phyloP scores from a whole-genome alignment of 805 yeast genomes.

The Jamesozyma gamospora region DNA sequence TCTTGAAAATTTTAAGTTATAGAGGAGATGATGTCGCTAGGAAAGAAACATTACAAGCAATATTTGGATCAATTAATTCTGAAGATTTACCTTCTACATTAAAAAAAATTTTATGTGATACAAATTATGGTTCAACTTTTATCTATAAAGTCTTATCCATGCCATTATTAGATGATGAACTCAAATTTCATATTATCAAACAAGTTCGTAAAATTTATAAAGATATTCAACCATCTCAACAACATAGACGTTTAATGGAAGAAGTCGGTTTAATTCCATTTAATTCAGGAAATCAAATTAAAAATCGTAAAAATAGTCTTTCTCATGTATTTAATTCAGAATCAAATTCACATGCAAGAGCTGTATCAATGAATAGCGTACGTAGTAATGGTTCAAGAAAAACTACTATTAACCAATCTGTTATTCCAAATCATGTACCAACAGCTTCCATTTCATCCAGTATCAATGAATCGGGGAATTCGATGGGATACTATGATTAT shows the following conservation, averaged over 20 bases:
- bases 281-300: slow-evolving; percentile 6
- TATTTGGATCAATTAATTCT: slow-evolving; percentile 46
- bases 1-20: slow-evolving; percentile 66
- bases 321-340: slow-evolving; percentile 20
- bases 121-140: slow-evolving; percentile 62
- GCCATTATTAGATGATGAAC: slow-evolving; percentile 49
- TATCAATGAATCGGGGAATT: neutral
- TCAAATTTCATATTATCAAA: slow-evolving; percentile 46
- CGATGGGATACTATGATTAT: slow-evolving; percentile 16
- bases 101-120: slow-evolving; percentile 54
- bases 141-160: slow-evolving; percentile 70
- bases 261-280: slow-evolving; percentile 64
- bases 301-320: slow-evolving; percentile 17
- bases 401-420: slow-evolving; percentile 7
- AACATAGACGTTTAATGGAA: slow-evolving; percentile 78
- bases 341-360: slow-evolving; percentile 19
- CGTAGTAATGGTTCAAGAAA: slow-evolving; percentile 26
- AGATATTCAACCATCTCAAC: slow-evolving; percentile 55
- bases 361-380: slow-evolving; percentile 24
- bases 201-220: slow-evolving; percentile 56
- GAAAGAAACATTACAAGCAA: slow-evolving; percentile 47
- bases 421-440: slow-evolving; percentile 4
- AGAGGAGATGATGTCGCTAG: slow-evolving; percentile 57
- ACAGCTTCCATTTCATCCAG: slow-evolving; percentile 2
- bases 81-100: slow-evolving; percentile 38